Evolutionary conservation across 2,329 filamentous ascomycete genomes (phyloP), one percentile per base, ranked within the genome.

Genomic region (Penicillium hordei): DNA sequence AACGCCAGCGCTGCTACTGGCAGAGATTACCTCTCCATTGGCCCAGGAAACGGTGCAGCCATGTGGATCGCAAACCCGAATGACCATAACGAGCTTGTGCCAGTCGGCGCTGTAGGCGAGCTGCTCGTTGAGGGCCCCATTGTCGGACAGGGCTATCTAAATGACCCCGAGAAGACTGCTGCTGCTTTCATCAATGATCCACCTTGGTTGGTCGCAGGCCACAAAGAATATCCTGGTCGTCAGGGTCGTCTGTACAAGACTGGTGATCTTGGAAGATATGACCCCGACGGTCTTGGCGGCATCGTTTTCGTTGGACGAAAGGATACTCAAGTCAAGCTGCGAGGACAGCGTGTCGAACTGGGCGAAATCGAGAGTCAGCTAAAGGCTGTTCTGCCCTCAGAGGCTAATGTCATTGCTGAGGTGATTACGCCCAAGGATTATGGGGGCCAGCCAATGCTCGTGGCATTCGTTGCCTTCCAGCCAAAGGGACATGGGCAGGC

Each of bases 21-120:
- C 6, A 65, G 70, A 58, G 66, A 72, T 25, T 75, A 75, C 52
- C 69, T 74, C 19, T 75, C 68, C n/a, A 76, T 78, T 34, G 76
- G 76, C 6, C 65, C 62, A 17, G 72, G 72, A 6, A 71, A 73
- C 52, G 72, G 73, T 17, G 70, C 70, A 1, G 64, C 62, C 0
- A 72, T 72, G 38, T 79, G 76, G 76, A 70, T 79, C 51, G 73
- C 76, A 1, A 68, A 78, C 51, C 72, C 74, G 0, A 68, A 70
- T 29, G 71, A 77, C 49, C 72, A 75, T 54, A 65, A 75, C 10
- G 46, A 55, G 4, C 66, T 78, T 10, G 66, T 74, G 34, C 75
- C 79, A 0, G 68, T 81, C 4, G 80, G 81, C 10, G 73, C 72
- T 7, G 72, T 78, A 1, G 81, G 81, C 3, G 81, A 82, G 64